A percentile compares a stretch with the other conserved stretches of the same genome.
Conservation (phyloP, 306 rosid species). For the Sicyos baderoa region DNA sequence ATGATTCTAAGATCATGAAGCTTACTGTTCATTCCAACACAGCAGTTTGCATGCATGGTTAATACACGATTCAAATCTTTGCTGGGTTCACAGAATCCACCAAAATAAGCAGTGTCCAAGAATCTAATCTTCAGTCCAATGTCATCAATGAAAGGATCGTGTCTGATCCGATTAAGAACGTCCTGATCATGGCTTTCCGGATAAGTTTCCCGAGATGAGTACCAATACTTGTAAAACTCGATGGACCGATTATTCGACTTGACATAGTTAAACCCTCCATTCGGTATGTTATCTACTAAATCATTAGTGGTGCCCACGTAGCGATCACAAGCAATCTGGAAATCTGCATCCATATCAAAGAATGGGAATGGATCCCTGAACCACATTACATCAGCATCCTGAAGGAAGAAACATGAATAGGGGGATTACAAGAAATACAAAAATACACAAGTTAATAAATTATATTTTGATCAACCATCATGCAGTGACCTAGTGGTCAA, state of each 20-base stretch:
- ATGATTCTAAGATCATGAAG: constrained; percentile 76
- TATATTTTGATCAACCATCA: not conserved
- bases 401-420: constrained; percentile 23
- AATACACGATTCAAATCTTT: constrained; percentile 78
- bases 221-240: constrained; percentile 82
- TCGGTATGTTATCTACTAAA: constrained; percentile 61
- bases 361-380: constrained; percentile 84
- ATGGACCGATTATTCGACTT: constrained; percentile 76
- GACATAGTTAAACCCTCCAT: constrained; percentile 84
- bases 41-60: constrained; percentile 98
- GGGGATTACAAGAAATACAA: constrained; percentile 16
- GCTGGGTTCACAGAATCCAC: constrained; percentile 97
- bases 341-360: constrained; percentile 64
- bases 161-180: constrained; percentile 80
- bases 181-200: constrained; percentile 94
- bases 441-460: constrained; percentile 13
- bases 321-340: constrained; percentile 88
- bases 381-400: constrained; percentile 99
- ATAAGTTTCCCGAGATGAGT: constrained; percentile 58
- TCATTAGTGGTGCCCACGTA: constrained; percentile 58
- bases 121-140: constrained; percentile 66
- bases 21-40: constrained; percentile 74
- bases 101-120: constrained; percentile 81
- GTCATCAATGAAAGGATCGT: constrained; percentile 40
- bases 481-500: too few species aligned